A percentile compares a stretch with the other conserved stretches of the same genome.
Conservation (phyloP, 768 basidiomycete species). For the Xerocomellus dryophilus region DNA sequence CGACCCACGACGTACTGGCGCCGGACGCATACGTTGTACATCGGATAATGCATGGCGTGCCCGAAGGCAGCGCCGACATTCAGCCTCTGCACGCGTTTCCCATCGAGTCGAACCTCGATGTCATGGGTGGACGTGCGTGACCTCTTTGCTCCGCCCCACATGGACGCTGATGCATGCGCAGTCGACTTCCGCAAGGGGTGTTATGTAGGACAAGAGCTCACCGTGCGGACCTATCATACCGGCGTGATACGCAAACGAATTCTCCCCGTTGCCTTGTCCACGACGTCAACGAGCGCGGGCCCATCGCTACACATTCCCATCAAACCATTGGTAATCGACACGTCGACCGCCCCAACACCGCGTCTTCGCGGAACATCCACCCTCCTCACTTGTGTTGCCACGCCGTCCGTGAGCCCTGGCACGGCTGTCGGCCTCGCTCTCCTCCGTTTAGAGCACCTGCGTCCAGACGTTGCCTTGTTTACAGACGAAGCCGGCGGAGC, state of each 20-base stretch:
- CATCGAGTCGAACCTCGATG: slow-evolving; percentile 91
- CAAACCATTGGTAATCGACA: slow-evolving; percentile 22
- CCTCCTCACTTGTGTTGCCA: slow-evolving; percentile 55
- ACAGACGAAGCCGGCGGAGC: slow-evolving; percentile 20
- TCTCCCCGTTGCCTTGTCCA: slow-evolving; percentile 65
- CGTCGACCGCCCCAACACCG: slow-evolving; percentile 39
- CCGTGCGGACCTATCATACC: slow-evolving; percentile 94
- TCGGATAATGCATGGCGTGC: slow-evolving; percentile 77
- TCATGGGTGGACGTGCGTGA: slow-evolving; percentile 86
- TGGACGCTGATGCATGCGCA: slow-evolving; percentile 28
- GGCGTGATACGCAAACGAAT: slow-evolving; percentile 89
- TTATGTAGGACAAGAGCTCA: slow-evolving; percentile 96
- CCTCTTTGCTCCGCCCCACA: background rate
- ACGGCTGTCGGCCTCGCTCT: slow-evolving; percentile 71
- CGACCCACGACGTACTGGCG: slow-evolving; percentile 52
- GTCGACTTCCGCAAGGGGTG: slow-evolving; percentile 98
- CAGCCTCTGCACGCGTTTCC: slow-evolving; percentile 77
- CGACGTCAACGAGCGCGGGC: slow-evolving; percentile 17
- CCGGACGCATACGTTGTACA: slow-evolving; percentile 69
- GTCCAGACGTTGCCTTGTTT: slow-evolving; percentile 23
- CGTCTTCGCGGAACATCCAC: slow-evolving; percentile 74
- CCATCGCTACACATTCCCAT: slow-evolving; percentile 24
- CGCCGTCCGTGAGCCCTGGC: slow-evolving; percentile 16
- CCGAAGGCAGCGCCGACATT: slow-evolving; percentile 83
- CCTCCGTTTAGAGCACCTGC: slow-evolving; percentile 68